These are phyloP conservation scores for apple (Malus domestica) DNA, from an alignment of 306 rosid species.

Conservation along the genomic window ASM211411v1 NC_041799.1:30939001-30939500, in stretches of 20 bases:
- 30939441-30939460: slow-evolving; percentile 21
- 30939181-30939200: neutral
- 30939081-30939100: neutral
- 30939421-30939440: no score
- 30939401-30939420: neutral
- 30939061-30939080: neutral
- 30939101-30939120: neutral
- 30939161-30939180: no score
- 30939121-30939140: neutral
- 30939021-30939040: no score
- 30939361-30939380: slow-evolving; percentile 30
- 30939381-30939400: neutral
- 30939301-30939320: slow-evolving; percentile 40
- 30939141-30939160: neutral
- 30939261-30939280: slow-evolving; percentile 32
- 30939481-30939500: slow-evolving; percentile 38
- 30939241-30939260: slow-evolving; percentile 48
- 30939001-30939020: no score
- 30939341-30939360: slow-evolving; percentile 46
- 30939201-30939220: slow-evolving; percentile 24
- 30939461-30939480: slow-evolving; percentile 50
- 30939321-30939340: slow-evolving; percentile 43
- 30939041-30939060: no score
- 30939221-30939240: slow-evolving; percentile 69
- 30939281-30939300: slow-evolving; percentile 10